These are phyloP conservation scores for Mortierella hygrophila DNA, from an alignment of 192 early-diverging fungal species.

Conservation along the genomic window DNA sequence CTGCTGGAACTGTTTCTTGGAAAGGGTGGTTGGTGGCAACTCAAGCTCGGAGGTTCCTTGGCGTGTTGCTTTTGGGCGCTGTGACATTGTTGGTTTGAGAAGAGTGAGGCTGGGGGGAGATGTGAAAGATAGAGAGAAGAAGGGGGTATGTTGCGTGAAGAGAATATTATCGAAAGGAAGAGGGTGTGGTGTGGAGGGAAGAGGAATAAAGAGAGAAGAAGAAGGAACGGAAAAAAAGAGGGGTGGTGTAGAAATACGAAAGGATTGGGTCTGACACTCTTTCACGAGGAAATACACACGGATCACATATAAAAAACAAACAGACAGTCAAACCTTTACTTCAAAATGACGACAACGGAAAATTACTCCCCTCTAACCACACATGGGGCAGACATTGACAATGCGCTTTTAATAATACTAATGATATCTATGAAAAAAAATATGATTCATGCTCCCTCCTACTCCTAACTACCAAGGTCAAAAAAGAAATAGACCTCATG, in stretches of 20 bases:
- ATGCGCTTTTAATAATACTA: not conserved
- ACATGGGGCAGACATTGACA: not conserved
- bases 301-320: too few species aligned
- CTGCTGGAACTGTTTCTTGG: constrained; percentile 54
- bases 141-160: not conserved
- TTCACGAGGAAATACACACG: not conserved
- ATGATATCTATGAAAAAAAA: not conserved
- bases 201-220: not conserved
- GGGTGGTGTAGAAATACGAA: not conserved
- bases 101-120: too few species aligned
- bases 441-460: not conserved
- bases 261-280: not conserved
- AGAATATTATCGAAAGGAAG: not conserved
- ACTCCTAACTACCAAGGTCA: not conserved
- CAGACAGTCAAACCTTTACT: too few species aligned
- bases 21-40: constrained; percentile 40
- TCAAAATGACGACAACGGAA: too few species aligned
- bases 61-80: constrained; percentile 46
- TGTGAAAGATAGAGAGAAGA: not conserved
- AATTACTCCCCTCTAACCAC: too few species aligned
- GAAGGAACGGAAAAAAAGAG: not conserved
- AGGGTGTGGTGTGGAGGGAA: not conserved
- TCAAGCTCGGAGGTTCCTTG: constrained; percentile 44
- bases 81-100: constrained; percentile 23
- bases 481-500: not conserved